Percentiles rank a stretch among this genome's conserved stretches.
Evolutionary conservation across 208 protist genomes (phyloP).

Genomic region (Leishmania aethiopica): DNA sequence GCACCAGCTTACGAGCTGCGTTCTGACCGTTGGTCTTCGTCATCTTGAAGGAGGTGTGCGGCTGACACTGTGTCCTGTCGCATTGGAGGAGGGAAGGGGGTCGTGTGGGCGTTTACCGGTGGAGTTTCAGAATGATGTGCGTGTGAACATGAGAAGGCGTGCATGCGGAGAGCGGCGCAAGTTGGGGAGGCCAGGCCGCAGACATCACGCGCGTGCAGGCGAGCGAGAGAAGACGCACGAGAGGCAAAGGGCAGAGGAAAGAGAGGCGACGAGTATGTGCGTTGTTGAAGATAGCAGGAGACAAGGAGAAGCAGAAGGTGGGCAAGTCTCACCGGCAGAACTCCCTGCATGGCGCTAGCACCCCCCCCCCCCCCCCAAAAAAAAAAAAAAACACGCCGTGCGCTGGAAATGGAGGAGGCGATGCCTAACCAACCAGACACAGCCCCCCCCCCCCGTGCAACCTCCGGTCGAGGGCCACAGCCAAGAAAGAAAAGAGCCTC

Average conservation of each 20-base stretch:
- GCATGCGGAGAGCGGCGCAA: neutral
- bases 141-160: neutral
- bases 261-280: neutral
- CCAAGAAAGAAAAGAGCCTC: too few relatives aligned
- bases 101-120: neutral
- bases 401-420: neutral
- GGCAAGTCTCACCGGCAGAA: neutral
- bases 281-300: neutral
- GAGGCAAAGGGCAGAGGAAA: neutral
- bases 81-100: slow-evolving; percentile 15
- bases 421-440: neutral
- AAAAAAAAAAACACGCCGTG: neutral
- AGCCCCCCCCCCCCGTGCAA: too few relatives aligned
- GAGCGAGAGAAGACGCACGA: neutral
- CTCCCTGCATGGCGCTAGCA: neutral
- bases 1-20: slow-evolving; percentile 97
- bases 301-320: neutral
- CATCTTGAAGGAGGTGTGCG: slow-evolving; percentile 32
- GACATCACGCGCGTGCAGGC: neutral
- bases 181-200: neutral
- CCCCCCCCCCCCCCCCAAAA: too few relatives aligned
- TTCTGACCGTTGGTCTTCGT: slow-evolving; percentile 98
- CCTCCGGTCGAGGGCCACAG: too few relatives aligned
- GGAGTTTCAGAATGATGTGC: neutral
- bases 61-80: too few relatives aligned